A percentile compares a stretch with the other conserved stretches of the same genome.
Conservation (phyloP, 495 filamentous ascomycete genomes). For the Trichoderma erinaceum region DNA sequence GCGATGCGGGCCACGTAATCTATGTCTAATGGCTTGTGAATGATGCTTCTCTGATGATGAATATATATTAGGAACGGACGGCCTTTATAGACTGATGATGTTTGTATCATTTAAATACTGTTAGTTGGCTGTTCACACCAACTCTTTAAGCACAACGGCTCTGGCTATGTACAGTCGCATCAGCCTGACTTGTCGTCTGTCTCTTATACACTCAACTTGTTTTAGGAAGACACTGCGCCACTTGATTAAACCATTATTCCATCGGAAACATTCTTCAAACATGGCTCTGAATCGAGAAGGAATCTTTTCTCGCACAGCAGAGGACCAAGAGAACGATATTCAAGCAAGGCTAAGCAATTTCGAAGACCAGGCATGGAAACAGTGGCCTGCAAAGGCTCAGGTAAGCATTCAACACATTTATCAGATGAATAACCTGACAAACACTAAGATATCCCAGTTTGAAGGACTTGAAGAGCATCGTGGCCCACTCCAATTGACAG, state of each 20-base stretch:
- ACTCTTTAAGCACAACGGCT: neutral
- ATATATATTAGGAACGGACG: neutral
- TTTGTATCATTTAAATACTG: neutral
- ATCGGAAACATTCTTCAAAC: neutral
- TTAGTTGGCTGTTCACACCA: neutral
- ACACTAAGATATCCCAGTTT: conserved; percentile 28
- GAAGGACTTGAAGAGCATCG: conserved; percentile 41
- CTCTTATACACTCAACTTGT: neutral
- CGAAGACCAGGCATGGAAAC: neutral
- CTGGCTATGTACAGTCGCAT: neutral
- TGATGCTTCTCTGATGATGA: neutral
- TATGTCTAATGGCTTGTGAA: neutral
- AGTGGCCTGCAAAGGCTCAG: conserved; percentile 6
- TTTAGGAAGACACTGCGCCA: neutral
- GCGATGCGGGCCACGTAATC: neutral
- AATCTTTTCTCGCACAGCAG: neutral
- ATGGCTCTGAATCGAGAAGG: neutral
- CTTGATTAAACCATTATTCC: neutral
- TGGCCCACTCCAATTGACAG: conserved; percentile 34
- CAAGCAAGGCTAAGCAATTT: neutral
- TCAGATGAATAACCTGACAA: neutral
- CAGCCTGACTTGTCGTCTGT: neutral
- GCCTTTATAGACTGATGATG: neutral
- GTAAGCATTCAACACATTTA: neutral
- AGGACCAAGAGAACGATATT: neutral